A percentile compares a stretch with the other conserved stretches of the same genome.
phyloP scores from a whole-genome alignment of 495 filamentous ascomycete genomes.

The Glarea lozoyensis region DNA sequence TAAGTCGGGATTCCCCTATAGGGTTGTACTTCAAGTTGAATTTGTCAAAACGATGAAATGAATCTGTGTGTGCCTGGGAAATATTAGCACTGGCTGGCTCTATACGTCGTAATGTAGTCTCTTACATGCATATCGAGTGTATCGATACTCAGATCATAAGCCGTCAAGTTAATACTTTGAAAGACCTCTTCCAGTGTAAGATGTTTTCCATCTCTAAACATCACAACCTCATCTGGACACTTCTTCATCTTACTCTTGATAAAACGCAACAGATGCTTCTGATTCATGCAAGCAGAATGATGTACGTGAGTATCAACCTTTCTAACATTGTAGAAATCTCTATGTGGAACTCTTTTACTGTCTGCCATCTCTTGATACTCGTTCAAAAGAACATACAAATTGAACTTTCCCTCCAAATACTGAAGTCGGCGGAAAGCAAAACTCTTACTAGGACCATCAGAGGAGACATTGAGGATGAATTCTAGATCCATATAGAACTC shows the following conservation, averaged over 20 bases:
- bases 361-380: conserved; percentile 97
- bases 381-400: conserved; percentile 83
- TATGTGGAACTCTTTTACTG: conserved; percentile 92
- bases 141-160: conserved; percentile 97
- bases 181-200: conserved; percentile 90
- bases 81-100: conserved; percentile 1
- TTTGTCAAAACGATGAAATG: conserved; percentile 98
- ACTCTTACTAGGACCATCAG: conserved; percentile 92
- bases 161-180: conserved; percentile 91
- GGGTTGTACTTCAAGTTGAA: conserved; percentile 99
- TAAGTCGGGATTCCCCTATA: conserved; percentile 85
- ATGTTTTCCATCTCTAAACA: conserved; percentile 88
- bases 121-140: conserved; percentile 88
- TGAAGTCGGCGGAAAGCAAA: conserved; percentile 92
- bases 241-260: conserved; percentile 99
- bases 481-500: conserved; percentile 97
- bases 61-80: conserved; percentile 85
- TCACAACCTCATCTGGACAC: conserved; percentile 83
- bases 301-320: conserved; percentile 99
- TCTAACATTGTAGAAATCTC: conserved; percentile 97
- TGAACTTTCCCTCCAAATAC: conserved; percentile 94
- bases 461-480: conserved; percentile 69
- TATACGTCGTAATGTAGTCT: conserved; percentile 35
- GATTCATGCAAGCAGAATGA: conserved; percentile 99
- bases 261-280: conserved; percentile 94